These are phyloP conservation scores for Nothophytophthora sp. DNA, from an alignment of 352 stramenopile species.

Conservation along the genomic window DNA sequence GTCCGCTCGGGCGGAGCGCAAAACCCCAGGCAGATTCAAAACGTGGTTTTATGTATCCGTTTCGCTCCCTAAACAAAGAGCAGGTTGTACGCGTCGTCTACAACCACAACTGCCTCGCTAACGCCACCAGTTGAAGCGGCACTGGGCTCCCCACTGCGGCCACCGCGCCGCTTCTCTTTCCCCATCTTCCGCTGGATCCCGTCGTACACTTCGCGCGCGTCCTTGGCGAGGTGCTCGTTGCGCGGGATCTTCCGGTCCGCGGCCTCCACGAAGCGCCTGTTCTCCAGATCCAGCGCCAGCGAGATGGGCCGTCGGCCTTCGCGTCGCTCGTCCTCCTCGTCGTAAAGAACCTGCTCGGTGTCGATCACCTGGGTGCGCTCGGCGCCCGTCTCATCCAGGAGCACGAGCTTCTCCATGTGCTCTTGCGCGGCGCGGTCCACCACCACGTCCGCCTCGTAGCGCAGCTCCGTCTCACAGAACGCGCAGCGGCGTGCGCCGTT, in stretches of 20 bases:
- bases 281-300: conserved; percentile 54
- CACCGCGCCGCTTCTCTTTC: conserved; percentile 25
- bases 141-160: conserved; percentile 7
- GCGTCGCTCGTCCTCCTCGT: conserved; percentile 23
- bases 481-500: conserved; percentile 51
- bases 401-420: conserved; percentile 62
- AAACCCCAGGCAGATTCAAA: background rate
- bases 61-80: conserved; percentile 63
- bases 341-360: conserved; percentile 36
- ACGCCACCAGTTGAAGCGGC: background rate
- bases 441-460: conserved; percentile 44
- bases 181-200: conserved; percentile 46
- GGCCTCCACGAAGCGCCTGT: conserved; percentile 34
- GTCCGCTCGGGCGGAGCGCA: background rate
- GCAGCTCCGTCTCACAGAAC: conserved; percentile 62
- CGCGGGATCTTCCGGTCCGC: conserved; percentile 26
- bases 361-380: conserved; percentile 51
- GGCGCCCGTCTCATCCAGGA: conserved; percentile 42
- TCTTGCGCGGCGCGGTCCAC: conserved; percentile 37
- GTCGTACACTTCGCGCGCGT: conserved; percentile 54
- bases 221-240: conserved; percentile 59
- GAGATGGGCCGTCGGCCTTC: conserved; percentile 28
- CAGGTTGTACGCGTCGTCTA: conserved; percentile 53
- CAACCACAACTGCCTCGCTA: conserved; percentile 20
- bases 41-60: background rate